Base-by-base conservation (phyloP, 371 early-diverging fungal genomes). In the Apophysomyces ossiformis region DNA sequence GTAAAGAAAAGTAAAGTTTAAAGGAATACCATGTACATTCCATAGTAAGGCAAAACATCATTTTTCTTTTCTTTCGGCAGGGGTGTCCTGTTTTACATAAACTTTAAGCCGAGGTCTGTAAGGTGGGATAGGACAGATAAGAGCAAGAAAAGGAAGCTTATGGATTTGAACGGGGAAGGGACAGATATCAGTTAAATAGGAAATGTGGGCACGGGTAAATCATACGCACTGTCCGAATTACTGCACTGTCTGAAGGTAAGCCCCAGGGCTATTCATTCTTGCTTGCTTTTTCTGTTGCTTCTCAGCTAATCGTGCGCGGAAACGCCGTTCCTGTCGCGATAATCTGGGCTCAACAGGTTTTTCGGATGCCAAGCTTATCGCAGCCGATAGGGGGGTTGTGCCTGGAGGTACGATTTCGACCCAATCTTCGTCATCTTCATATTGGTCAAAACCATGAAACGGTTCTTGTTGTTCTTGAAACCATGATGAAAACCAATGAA, bases 351-450 rank as follows among this genome's bases (percentile, higher is more conserved):
- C 21, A 5, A 8, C 21, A 7, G 54, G 35, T 11, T 50, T 50
- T 21, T 50, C 35, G 16, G 32, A 26, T 26, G 32, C 32, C 32
- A 26, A 26, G 32, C 9, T 21, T 21, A 50, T 26, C 54, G 21
- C 16, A 50, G 54, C 21, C 9, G 54, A 26, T 16, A 26, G 9
- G 21, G 21, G 5, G 5, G 9, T 21, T 21, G 54, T 50, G 16
- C 54, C 54, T 50, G 54, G 54, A 21, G 54, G 21, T 7, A 50
- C 54, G 21, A 50, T 21, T 21, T 50, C 32, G n/a, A 50, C 11
- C 54, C 54, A 50, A 21, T 26, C 54, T 50, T 26, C 54, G 54
- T 50, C 54, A 11, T 50, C 54, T 50, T 50, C 54, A 26, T 50
- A 50, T 21, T 50, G 54, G 9, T 50, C 54, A 50, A 50, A 50